Conservation (phyloP, 805 yeast genomes). For the Pichia thaimueangensis region DNA sequence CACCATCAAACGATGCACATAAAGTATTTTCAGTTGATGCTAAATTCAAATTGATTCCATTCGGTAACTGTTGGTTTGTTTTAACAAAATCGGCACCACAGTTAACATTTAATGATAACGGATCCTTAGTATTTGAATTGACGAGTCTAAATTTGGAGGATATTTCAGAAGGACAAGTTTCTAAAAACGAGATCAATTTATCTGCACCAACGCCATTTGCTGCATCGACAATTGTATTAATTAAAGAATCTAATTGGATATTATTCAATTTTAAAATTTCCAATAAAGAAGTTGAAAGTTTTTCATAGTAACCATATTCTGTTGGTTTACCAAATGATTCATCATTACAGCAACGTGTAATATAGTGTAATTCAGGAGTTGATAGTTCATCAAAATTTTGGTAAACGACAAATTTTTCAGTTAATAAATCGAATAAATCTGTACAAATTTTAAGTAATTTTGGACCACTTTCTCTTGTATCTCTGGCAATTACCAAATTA, state of each 20-base stretch:
- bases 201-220: slow-evolving; percentile 98
- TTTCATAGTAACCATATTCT: slow-evolving; percentile 64
- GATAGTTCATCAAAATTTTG: slow-evolving; percentile 67
- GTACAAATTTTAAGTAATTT: slow-evolving; percentile 49
- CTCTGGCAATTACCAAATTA: slow-evolving; percentile 67
- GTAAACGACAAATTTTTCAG: slow-evolving; percentile 36
- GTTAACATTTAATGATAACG: slow-evolving; percentile 57
- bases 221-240: slow-evolving; percentile 64
- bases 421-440: slow-evolving; percentile 27
- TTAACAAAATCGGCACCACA: slow-evolving; percentile 98
- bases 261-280: slow-evolving; percentile 32
- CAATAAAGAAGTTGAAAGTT: slow-evolving; percentile 50
- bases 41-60: slow-evolving; percentile 33
- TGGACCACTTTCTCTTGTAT: slow-evolving; percentile 83
- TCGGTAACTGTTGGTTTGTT: slow-evolving; percentile 76
- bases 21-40: slow-evolving; percentile 35
- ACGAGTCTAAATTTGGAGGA: slow-evolving; percentile 38
- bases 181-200: slow-evolving; percentile 40
- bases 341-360: slow-evolving; percentile 71
- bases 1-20: slow-evolving; percentile 90
- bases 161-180: not conserved
- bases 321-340: slow-evolving; percentile 50
- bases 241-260: slow-evolving; percentile 9
- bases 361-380: slow-evolving; percentile 91
- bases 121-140: slow-evolving; percentile 49